Conservation (phyloP, 139 green algal genomes). For the Medakamo hakoo region DNA sequence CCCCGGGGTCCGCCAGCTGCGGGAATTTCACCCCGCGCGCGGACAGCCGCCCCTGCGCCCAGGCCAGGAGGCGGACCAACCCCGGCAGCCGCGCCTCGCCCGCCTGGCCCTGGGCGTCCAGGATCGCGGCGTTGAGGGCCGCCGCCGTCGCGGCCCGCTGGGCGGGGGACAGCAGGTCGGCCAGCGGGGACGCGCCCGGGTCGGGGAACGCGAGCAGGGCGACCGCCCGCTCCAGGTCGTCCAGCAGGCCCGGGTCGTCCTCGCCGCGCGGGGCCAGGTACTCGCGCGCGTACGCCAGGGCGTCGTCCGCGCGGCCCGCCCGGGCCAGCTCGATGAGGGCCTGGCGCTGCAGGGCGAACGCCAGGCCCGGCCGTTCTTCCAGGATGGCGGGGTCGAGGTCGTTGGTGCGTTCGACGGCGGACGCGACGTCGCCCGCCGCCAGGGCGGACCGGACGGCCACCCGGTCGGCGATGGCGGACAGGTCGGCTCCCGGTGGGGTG, state of each 20-base stretch:
- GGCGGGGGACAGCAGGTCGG: constrained; percentile 63
- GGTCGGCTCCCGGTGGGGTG: constrained; percentile 48
- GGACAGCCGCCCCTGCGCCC: constrained; percentile 2
- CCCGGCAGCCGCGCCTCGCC: constrained; percentile 6
- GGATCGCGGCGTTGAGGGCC: constrained; percentile 90
- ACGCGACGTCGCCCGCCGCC: constrained; percentile 57
- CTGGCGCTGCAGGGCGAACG: constrained; percentile 95
- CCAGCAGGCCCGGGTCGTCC: constrained; percentile 70
- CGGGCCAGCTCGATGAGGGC: constrained; percentile 89
- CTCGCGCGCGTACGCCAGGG: constrained; percentile 83
- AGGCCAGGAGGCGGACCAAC: not conserved
- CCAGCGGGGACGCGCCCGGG: constrained; percentile 43
- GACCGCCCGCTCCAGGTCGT: constrained; percentile 89
- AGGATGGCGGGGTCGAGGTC: constrained; percentile 69
- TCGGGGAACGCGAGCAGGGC: constrained; percentile 88
- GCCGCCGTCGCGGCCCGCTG: constrained; percentile 84
- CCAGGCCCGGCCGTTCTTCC: constrained; percentile 59
- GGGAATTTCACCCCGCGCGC: not conserved
- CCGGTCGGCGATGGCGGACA: constrained; percentile 65
- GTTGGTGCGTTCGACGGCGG: constrained; percentile 76
- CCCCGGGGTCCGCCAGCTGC: not conserved
- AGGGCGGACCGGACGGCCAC: constrained; percentile 78
- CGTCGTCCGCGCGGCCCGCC: constrained; percentile 48
- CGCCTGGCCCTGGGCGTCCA: constrained; percentile 57
- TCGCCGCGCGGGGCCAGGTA: constrained; percentile 78